Evolutionary conservation across 805 yeast genomes (phyloP).

Genomic region (Blastobotrys robertii): DNA sequence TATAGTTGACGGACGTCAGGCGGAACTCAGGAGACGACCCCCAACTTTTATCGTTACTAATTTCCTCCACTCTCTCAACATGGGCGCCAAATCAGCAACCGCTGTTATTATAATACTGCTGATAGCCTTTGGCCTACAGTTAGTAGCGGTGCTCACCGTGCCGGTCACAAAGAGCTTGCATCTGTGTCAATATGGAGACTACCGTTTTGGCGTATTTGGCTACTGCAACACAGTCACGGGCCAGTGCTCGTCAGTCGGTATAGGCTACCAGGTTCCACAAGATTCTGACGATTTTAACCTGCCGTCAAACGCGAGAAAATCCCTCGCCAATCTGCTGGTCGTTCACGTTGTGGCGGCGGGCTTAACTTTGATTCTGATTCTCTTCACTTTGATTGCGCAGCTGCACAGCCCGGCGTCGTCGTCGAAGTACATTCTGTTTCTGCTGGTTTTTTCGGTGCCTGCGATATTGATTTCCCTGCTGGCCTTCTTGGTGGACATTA

Average conservation of each 20-base stretch:
- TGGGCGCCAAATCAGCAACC: no score
- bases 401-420: constrained; percentile 30
- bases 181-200: constrained; percentile 41
- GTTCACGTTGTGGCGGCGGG: constrained; percentile 61
- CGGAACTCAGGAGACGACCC: no score
- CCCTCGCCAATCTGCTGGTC: constrained; percentile 50
- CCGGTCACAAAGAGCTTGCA: constrained; percentile 45
- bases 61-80: no score
- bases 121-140: constrained; percentile 46
- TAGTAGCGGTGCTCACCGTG: constrained; percentile 49
- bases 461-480: constrained; percentile 61
- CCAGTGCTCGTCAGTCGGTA: constrained; percentile 32
- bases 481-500: constrained; percentile 71
- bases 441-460: constrained; percentile 53
- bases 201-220: constrained; percentile 63
- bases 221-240: constrained; percentile 35
- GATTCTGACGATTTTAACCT: constrained; percentile 35
- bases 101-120: constrained; percentile 27
- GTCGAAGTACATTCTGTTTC: constrained; percentile 37
- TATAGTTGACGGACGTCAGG: no score
- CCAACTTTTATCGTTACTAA: no score
- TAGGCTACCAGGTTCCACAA: constrained; percentile 35
- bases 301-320: constrained; percentile 50
- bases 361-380: constrained; percentile 39
- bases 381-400: constrained; percentile 33